phyloP scores from a whole-genome alignment of 345 rosid species.

The Corchorus olitorius region DNA sequence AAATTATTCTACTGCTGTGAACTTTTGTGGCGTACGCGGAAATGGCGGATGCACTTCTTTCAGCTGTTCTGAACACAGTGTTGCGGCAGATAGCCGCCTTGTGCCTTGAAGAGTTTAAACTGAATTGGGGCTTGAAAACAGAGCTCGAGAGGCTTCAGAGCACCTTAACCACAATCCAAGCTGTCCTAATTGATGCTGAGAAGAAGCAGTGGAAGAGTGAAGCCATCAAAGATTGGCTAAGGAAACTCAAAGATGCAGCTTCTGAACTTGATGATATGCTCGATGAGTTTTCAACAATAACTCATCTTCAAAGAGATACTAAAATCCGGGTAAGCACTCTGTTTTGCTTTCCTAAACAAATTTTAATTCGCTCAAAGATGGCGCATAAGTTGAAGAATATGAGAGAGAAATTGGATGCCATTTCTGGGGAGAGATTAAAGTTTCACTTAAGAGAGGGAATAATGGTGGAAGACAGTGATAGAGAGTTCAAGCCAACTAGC shows the following conservation, averaged over 20 bases:
- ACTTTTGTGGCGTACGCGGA: neutral
- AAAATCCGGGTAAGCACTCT: neutral
- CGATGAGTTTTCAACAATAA: neutral
- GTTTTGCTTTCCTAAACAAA: neutral
- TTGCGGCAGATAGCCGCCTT: neutral
- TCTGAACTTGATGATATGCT: neutral
- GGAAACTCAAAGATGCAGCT: neutral
- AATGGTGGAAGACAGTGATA: neutral
- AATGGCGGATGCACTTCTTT: neutral
- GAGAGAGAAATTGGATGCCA: neutral
- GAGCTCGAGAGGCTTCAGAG: neutral
- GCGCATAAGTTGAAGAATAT: neutral
- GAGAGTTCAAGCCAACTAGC: neutral
- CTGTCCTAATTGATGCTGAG: too few species aligned
- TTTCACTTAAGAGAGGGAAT: neutral
- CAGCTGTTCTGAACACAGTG: neutral
- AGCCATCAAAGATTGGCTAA: neutral
- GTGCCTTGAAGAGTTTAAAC: neutral
- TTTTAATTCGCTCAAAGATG: neutral
- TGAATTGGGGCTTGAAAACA: neutral
- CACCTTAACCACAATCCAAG: too few species aligned
- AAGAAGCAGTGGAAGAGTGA: too few species aligned
- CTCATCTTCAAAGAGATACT: neutral
- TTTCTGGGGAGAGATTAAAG: neutral
- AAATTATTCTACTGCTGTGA: too few species aligned